Evolutionary conservation across 331 rosid genomes (phyloP).

Genomic region (Cydonia oblonga): DNA sequence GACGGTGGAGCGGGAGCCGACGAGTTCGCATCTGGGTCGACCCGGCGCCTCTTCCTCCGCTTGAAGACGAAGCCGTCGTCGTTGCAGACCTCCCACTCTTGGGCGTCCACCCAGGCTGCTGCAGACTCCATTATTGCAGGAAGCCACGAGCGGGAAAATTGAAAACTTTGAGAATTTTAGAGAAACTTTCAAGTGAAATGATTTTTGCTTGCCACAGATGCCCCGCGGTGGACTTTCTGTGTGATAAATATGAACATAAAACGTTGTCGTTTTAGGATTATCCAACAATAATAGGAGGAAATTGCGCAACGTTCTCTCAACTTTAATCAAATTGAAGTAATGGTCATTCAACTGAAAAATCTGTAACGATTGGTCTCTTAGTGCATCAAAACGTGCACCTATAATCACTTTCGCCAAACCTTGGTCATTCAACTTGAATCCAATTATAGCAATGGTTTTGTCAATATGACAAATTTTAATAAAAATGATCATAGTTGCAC

Average conservation of each 20-base stretch:
- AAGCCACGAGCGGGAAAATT: slow-evolving; percentile 7
- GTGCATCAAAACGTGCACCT: too few species aligned
- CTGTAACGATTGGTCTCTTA: too few species aligned
- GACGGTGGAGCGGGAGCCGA: neutral
- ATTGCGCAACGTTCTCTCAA: too few species aligned
- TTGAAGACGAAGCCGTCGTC: slow-evolving; percentile 81
- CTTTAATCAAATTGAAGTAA: too few species aligned
- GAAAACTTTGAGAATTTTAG: neutral
- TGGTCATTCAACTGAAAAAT: too few species aligned
- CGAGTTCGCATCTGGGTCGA: slow-evolving; percentile 14
- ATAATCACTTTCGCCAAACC: too few species aligned
- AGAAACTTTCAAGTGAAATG: neutral
- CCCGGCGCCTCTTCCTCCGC: slow-evolving; percentile 45
- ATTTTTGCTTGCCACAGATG: neutral
- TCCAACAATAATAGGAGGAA: too few species aligned
- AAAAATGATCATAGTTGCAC: too few species aligned
- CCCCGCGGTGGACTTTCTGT: neutral
- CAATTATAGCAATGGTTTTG: too few species aligned
- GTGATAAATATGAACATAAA: too few species aligned
- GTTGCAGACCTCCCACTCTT: slow-evolving; percentile 66
- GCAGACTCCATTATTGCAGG: slow-evolving; percentile 32
- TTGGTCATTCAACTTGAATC: too few species aligned
- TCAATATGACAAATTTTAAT: too few species aligned
- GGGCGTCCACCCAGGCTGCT: slow-evolving; percentile 24
- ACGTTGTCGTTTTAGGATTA: neutral